These are phyloP conservation scores for Fusarium oxysporum DNA, from an alignment of 2,329 filamentous ascomycete genomes.

Conservation along the genomic window DNA sequence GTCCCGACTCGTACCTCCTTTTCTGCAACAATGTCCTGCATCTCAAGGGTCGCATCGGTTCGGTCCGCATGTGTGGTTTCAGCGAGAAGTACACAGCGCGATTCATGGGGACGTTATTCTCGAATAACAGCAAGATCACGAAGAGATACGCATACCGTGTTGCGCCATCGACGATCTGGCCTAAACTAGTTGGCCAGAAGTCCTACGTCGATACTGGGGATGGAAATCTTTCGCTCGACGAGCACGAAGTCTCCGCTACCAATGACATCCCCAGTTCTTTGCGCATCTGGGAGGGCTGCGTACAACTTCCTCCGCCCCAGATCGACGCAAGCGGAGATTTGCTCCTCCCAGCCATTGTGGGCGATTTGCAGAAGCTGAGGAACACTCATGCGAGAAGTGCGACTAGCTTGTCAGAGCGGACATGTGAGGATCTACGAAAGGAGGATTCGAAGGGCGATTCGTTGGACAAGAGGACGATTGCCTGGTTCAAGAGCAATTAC, in stretches of 20 bases:
- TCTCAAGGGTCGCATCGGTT: constrained; percentile 47
- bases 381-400: neutral
- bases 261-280: neutral
- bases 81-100: constrained; percentile 46
- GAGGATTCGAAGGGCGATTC: neutral
- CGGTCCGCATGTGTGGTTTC: constrained; percentile 54
- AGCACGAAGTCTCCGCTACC: constrained; percentile 24
- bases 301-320: constrained; percentile 44
- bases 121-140: neutral
- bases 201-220: constrained; percentile 44
- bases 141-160: constrained; percentile 44
- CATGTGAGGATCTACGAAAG: constrained; percentile 11
- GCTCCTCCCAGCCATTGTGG: constrained; percentile 30
- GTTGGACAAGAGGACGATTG: constrained; percentile 19
- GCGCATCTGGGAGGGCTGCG: constrained; percentile 36
- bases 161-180: constrained; percentile 49
- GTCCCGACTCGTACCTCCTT: constrained; percentile 47
- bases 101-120: constrained; percentile 47
- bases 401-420: constrained; percentile 27
- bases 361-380: constrained; percentile 30
- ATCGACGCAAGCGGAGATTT: constrained; percentile 25
- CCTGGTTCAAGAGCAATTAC: constrained; percentile 26
- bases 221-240: constrained; percentile 38
- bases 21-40: constrained; percentile 49
- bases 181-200: constrained; percentile 45